These are phyloP conservation scores for Coniosporium apollinis DNA, from an alignment of 495 filamentous ascomycete species.

Conservation along the genomic window DNA sequence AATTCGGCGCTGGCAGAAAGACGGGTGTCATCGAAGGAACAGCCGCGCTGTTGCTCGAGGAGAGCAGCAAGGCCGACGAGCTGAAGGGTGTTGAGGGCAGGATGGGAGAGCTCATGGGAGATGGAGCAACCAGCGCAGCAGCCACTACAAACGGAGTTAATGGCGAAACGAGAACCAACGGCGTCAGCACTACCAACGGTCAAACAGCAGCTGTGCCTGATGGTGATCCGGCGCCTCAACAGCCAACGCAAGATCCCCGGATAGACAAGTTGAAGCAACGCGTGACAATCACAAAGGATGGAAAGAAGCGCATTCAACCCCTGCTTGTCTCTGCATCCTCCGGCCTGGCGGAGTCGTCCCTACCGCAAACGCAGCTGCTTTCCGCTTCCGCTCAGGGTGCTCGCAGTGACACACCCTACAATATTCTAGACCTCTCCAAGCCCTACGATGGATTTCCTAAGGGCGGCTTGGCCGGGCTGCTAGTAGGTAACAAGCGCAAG, in stretches of 20 bases:
- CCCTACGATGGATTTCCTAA: constrained; percentile 87
- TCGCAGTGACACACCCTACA: constrained; percentile 59
- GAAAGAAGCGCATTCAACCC: constrained; percentile 88
- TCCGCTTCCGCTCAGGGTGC: constrained; percentile 41
- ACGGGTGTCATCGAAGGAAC: constrained; percentile 83
- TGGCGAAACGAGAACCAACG: constrained; percentile 13
- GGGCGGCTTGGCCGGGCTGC: constrained; percentile 67
- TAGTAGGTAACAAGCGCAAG: constrained; percentile 89
- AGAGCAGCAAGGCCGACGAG: constrained; percentile 81
- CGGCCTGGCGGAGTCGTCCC: constrained; percentile 62
- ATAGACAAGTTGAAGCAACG: constrained; percentile 72
- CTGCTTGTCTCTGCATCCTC: constrained; percentile 73
- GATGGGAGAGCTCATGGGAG: constrained; percentile 97
- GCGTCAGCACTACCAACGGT: constrained; percentile 10
- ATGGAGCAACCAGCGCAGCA: constrained; percentile 21
- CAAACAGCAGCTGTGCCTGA: constrained; percentile 28
- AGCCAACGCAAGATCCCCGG: constrained; percentile 33
- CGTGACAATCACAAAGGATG: constrained; percentile 89
- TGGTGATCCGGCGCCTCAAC: constrained; percentile 21
- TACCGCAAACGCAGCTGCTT: constrained; percentile 72
- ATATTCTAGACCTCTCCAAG: constrained; percentile 78
- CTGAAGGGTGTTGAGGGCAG: constrained; percentile 74
- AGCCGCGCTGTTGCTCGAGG: constrained; percentile 71
- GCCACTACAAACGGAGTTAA: constrained; percentile 17
- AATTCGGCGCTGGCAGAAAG: constrained; percentile 74